Evolutionary conservation across 371 early-diverging fungal species (phyloP), one percentile per base, ranked within the genome.

Genomic region (Mortierella sp.): DNA sequence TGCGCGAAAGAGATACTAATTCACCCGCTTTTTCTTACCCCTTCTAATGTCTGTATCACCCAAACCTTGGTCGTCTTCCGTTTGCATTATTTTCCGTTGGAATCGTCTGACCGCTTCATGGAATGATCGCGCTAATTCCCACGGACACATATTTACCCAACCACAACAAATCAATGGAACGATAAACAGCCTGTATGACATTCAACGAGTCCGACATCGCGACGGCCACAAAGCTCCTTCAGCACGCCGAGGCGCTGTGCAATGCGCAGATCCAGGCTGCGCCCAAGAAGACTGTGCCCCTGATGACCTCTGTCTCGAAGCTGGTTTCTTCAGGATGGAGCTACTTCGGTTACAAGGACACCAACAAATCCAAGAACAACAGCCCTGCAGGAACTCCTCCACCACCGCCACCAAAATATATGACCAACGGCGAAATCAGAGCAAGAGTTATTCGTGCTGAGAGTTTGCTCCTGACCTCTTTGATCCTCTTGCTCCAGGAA

Each of bases 391-490:
- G 72, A 43, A 77, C 83, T 29, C 78, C 71, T 24, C 83, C 79
- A 81, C 82, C 81, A 1, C 75, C 63, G 0, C 63, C 75, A 35
- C 82, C 81, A 2, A 83, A 81, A 32, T 87, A 90, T 71, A 88
- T 91, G 70, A 78, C 90, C 55, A 93, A 92, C 73, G 93, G 92
- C 44, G 92, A 91, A 29, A 85, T 94, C 43, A 84, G 94, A 56
- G 93, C 92, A 0, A 91, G 90, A 78, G 91, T 92, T n/a, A 84
- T 92, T 76, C 89, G 90, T 71, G 92, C 93, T 2, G 94, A 94
- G 80, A 84, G 92, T 60, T 83, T 91, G 49, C 73, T 94, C 27
- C 72, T 93, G 74, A 94, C 91, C 70, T 90, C 92, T 10, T 82
- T 93, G 56, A 84, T 92, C 58, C 87, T 91, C 73, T 82, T 94